Conservation (phyloP, 129 eudicot species). For the Scalesia atractyloides region DNA sequence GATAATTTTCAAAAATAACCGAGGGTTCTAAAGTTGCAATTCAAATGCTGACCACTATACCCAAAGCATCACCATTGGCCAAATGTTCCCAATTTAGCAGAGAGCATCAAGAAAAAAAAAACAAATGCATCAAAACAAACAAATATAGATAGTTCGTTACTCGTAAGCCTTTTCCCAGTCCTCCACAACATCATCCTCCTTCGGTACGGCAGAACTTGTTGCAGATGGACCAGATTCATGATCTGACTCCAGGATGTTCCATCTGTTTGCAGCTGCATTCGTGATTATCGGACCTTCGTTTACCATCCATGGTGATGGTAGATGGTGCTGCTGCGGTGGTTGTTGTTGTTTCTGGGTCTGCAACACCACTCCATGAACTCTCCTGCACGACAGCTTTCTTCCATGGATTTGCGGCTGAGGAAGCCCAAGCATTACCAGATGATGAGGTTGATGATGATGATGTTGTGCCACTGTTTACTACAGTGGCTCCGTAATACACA, state of each 20-base stretch:
- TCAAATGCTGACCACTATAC: too few species aligned
- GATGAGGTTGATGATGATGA: constrained; percentile 17
- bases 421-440: constrained; percentile 53
- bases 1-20: too few species aligned
- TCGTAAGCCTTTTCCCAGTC: constrained; percentile 90
- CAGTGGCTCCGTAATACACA: constrained; percentile 75
- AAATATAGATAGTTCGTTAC: constrained; percentile 1
- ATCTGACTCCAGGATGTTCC: constrained; percentile 64
- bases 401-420: constrained; percentile 55
- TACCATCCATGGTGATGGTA: constrained; percentile 43
- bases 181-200: constrained; percentile 53
- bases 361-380: constrained; percentile 64
- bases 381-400: constrained; percentile 75
- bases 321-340: constrained; percentile 11
- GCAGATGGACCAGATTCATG: constrained; percentile 26
- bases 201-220: constrained; percentile 10
- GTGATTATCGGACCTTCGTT: constrained; percentile 42
- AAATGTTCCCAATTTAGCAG: too few species aligned
- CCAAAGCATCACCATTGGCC: too few species aligned
- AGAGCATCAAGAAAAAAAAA: too few species aligned
- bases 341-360: constrained; percentile 21
- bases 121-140: too few species aligned
- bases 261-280: constrained; percentile 54
- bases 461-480: constrained; percentile 28
- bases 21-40: too few species aligned